Evolutionary conservation across 1,284 basidiomycete species (phyloP).

Genomic region (Cryptococcus wingfieldii): DNA sequence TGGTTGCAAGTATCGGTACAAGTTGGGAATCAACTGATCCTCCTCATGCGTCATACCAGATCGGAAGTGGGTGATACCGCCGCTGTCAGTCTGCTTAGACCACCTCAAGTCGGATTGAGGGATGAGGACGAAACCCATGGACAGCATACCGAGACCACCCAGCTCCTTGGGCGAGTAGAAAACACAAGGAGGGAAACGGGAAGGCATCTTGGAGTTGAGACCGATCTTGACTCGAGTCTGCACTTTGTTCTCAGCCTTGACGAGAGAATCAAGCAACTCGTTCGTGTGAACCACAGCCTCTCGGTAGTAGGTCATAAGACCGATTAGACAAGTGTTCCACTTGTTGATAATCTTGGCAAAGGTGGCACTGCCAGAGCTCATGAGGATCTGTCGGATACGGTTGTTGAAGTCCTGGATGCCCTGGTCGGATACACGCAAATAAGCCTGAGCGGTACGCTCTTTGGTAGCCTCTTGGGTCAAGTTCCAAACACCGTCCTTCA

Average conservation of each 20-base stretch:
- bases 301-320: conserved; percentile 96
- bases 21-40: conserved; percentile 90
- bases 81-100: conserved; percentile 97
- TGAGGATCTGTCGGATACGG: conserved; percentile 90
- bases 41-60: conserved; percentile 95
- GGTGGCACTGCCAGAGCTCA: conserved; percentile 98
- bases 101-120: conserved; percentile 95
- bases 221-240: conserved; percentile 99
- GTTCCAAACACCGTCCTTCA: conserved; percentile 98
- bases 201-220: conserved; percentile 98
- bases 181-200: conserved; percentile 93
- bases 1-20: conserved; percentile 96
- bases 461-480: conserved; percentile 93
- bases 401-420: conserved; percentile 96
- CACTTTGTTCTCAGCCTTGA: conserved; percentile 98
- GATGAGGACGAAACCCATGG: conserved; percentile 98
- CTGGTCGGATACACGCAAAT: conserved; percentile 93
- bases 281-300: conserved; percentile 99
- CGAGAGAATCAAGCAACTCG: conserved; percentile 86
- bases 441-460: conserved; percentile 95
- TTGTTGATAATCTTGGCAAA: conserved; percentile 99
- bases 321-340: conserved; percentile 94
- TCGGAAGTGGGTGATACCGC: conserved; percentile 90
- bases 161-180: conserved; percentile 95
- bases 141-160: conserved; percentile 97